These are phyloP conservation scores for Tylopilus plumbeoviolaceoides DNA, from an alignment of 768 basidiomycete genomes.

Conservation along the genomic window DNA sequence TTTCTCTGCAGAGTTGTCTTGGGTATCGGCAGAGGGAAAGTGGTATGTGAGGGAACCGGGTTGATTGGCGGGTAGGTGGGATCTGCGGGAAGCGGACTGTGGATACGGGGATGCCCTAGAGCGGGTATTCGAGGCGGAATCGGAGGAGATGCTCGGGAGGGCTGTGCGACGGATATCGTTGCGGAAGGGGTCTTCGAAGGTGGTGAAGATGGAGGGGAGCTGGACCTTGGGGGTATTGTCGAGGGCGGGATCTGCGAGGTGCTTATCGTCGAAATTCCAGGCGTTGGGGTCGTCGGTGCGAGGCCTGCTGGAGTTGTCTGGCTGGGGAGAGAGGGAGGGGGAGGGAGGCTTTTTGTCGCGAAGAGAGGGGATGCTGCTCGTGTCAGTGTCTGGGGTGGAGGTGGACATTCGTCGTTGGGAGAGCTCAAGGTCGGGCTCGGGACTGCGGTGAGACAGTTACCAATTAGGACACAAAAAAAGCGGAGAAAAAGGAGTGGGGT, in stretches of 20 bases:
- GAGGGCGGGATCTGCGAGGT: conserved; percentile 36
- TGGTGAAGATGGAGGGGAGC: conserved; percentile 70
- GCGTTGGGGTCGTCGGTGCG: conserved; percentile 29
- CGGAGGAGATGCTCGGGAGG: conserved; percentile 56
- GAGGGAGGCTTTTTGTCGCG: conserved; percentile 59
- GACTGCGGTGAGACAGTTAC: conserved; percentile 26
- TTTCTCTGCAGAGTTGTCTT: conserved; percentile 38
- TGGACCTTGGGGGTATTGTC: conserved; percentile 53
- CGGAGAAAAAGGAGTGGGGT: conserved; percentile 4
- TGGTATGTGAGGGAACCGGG: conserved; percentile 44
- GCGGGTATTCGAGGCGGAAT: conserved; percentile 38
- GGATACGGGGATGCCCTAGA: conserved; percentile 58
- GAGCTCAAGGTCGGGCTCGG: conserved; percentile 52
- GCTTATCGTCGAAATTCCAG: conserved; percentile 35
- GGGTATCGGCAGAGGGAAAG: conserved; percentile 47
- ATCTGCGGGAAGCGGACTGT: conserved; percentile 42
- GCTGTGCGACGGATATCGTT: conserved; percentile 59
- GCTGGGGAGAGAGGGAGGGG: conserved; percentile 46
- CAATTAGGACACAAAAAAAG: conserved; percentile 13
- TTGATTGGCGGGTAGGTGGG: conserved; percentile 41
- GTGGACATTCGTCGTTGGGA: conserved; percentile 68
- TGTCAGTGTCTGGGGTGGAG: conserved; percentile 64
- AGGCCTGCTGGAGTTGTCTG: conserved; percentile 38
- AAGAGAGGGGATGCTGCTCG: conserved; percentile 51
- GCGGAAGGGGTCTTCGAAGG: conserved; percentile 57